Conservation (phyloP, 805 yeast species). For the Schwanniomyces polymorphus region DNA sequence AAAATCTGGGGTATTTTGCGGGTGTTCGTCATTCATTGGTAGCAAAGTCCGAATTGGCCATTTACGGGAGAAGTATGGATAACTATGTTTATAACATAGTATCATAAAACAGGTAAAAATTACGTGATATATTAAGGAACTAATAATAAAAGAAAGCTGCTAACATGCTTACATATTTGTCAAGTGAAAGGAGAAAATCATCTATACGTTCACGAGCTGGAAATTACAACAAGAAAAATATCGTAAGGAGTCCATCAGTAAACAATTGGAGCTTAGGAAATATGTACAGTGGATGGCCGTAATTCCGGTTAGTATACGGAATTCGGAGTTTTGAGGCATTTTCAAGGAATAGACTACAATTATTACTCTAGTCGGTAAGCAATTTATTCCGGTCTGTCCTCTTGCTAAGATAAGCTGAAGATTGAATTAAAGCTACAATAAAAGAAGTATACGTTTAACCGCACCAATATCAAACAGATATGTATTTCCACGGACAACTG, state of each 20-base stretch:
- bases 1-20: slow-evolving; percentile 1
- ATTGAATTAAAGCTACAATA: too few species aligned
- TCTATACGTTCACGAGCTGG: background rate
- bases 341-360: background rate
- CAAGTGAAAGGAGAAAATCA: too few species aligned
- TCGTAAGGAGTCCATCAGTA: background rate
- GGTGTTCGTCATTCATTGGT: slow-evolving; percentile 2
- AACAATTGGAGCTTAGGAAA: background rate
- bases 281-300: background rate
- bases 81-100: background rate
- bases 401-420: too few species aligned
- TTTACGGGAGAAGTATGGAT: background rate
- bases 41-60: background rate
- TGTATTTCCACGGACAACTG: too few species aligned
- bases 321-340: background rate
- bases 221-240: background rate
- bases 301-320: background rate
- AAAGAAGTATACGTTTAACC: too few species aligned
- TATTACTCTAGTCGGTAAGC: background rate
- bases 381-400: background rate
- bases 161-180: too few species aligned
- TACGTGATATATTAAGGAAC: too few species aligned
- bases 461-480: too few species aligned
- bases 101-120: too few species aligned
- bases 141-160: too few species aligned